A percentile compares a stretch with the other conserved stretches of the same genome.
Conservation (phyloP, 805 yeast species). For the Metschnikowia gelsemii region DNA sequence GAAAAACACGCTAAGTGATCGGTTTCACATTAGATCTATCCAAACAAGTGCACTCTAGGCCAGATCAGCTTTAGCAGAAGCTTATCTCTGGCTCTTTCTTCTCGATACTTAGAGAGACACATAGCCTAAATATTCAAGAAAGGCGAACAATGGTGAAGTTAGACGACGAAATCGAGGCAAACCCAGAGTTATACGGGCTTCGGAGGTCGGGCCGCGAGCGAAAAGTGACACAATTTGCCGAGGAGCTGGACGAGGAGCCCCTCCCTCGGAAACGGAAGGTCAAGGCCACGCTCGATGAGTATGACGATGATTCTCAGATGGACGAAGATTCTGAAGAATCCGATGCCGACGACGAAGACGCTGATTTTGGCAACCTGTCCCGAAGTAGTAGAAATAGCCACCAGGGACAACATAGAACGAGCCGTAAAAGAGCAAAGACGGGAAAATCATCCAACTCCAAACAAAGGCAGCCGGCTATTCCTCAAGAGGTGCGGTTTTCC, state of each 20-base stretch:
- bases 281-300: conserved; percentile 16
- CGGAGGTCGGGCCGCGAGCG: conserved; percentile 72
- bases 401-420: conserved; percentile 7
- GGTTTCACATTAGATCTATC: no score
- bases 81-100: no score
- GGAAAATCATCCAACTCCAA: neutral
- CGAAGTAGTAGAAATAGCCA: neutral
- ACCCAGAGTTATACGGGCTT: conserved; percentile 82
- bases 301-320: conserved; percentile 17
- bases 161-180: conserved; percentile 27
- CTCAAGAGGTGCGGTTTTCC: conserved; percentile 67
- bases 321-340: conserved; percentile 16
- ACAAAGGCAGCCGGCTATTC: conserved; percentile 20
- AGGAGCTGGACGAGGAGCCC: conserved; percentile 36
- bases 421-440: conserved; percentile 15
- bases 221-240: conserved; percentile 34
- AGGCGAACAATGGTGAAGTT: conserved; percentile 15
- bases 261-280: conserved; percentile 17
- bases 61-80: no score
- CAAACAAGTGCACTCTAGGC: no score
- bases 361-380: conserved; percentile 12
- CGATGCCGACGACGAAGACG: conserved; percentile 23
- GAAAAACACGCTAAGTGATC: no score
- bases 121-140: neutral
- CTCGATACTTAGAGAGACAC: no score